phyloP scores from a whole-genome alignment of 768 basidiomycete species.

The Lyophyllum semitale region DNA sequence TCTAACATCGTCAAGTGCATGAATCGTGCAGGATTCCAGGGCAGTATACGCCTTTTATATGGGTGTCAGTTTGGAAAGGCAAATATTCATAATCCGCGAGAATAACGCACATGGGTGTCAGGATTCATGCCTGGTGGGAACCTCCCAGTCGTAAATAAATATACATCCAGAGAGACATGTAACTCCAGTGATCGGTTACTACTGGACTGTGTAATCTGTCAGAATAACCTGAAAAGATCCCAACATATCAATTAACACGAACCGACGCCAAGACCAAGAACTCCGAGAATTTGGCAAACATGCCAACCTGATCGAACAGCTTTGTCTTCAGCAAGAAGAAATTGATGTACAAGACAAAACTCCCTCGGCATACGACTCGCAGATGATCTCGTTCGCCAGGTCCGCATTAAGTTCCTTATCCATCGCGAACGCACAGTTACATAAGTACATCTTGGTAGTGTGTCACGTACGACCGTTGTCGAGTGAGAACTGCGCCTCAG shows the following conservation, averaged over 20 bases:
- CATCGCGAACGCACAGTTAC: conserved; percentile 89
- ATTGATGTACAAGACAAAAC: conserved; percentile 71
- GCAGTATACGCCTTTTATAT: conserved; percentile 97
- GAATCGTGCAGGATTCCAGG: conserved; percentile 94
- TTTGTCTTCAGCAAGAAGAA: conserved; percentile 74
- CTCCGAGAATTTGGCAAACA: conserved; percentile 96
- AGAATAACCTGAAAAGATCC: not conserved
- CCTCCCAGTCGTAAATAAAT: conserved; percentile 77
- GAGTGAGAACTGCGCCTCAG: conserved; percentile 70
- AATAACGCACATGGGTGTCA: conserved; percentile 76
- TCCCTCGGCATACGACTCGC: conserved; percentile 89
- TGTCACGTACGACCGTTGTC: conserved; percentile 84
- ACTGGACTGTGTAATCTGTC: conserved; percentile 47
- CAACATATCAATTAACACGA: conserved; percentile 22
- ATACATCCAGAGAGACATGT: conserved; percentile 91
- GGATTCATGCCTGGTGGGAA: conserved; percentile 93
- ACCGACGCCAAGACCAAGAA: conserved; percentile 96
- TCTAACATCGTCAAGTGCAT: conserved; percentile 94
- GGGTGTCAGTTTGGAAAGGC: too few species aligned
- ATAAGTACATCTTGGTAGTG: conserved; percentile 81
- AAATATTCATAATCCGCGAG: not conserved
- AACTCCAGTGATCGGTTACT: conserved; percentile 67
- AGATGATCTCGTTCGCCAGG: conserved; percentile 85
- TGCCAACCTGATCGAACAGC: conserved; percentile 86
- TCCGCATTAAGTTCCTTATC: conserved; percentile 81